Evolutionary conservation across 2,329 filamentous ascomycete species (phyloP).

Genomic region (Botrytis pseudocinerea): DNA sequence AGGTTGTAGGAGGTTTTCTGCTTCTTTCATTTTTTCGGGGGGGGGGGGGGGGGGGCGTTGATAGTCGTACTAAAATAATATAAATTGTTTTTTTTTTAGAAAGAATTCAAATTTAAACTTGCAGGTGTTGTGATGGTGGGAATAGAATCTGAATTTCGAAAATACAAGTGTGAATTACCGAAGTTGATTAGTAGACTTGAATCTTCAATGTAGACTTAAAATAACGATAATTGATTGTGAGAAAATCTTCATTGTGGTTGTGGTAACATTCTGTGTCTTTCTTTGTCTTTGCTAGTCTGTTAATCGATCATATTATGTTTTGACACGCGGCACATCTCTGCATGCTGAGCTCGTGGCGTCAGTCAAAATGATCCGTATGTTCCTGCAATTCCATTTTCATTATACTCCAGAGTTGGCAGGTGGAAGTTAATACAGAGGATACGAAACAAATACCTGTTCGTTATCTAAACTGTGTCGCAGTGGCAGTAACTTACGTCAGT

Average conservation of each 20-base stretch:
- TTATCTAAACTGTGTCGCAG: background rate
- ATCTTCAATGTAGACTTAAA: background rate
- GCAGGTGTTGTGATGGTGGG: background rate
- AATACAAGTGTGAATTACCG: background rate
- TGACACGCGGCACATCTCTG: background rate
- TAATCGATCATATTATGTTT: too few relatives aligned
- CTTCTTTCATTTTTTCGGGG: background rate
- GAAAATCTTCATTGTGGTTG: background rate
- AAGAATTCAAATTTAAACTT: background rate
- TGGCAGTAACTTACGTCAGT: accelerated
- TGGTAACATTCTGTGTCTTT: too few relatives aligned
- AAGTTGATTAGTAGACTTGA: background rate
- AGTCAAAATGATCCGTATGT: background rate
- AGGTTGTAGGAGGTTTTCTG: background rate
- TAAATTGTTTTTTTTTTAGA: too few relatives aligned
- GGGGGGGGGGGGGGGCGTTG: too few relatives aligned
- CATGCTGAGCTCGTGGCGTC: background rate
- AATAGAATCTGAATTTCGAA: accelerated
- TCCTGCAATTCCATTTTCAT: accelerated
- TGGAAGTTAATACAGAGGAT: background rate
- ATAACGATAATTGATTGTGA: background rate
- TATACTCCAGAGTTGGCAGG: background rate
- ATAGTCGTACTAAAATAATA: background rate
- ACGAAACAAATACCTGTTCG: background rate
- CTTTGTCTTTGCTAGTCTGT: too few relatives aligned